phyloP scores from a whole-genome alignment of 2,329 filamentous ascomycete species.

The Colletotrichum caudatum region DNA sequence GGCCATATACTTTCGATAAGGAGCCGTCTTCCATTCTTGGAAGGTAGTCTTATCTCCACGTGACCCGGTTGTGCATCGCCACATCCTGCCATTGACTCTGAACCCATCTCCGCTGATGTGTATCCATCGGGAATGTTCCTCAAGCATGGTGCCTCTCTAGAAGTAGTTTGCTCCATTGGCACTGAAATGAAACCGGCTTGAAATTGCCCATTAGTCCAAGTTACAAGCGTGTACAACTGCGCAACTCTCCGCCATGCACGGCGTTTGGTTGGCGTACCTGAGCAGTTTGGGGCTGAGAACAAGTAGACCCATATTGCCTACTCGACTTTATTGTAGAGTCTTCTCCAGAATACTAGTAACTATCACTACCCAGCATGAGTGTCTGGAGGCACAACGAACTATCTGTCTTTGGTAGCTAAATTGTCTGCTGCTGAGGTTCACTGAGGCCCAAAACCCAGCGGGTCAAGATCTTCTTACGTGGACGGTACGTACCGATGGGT shows the following conservation, averaged over 20 bases:
- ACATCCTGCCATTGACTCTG: neutral
- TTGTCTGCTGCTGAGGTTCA: neutral
- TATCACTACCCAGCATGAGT: too few species aligned
- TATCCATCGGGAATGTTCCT: neutral
- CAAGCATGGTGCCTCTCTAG: too few species aligned
- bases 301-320: neutral
- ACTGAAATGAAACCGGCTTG: neutral
- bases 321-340: neutral
- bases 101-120: neutral
- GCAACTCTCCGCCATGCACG: neutral
- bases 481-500: neutral
- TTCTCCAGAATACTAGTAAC: neutral
- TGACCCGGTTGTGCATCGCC: neutral
- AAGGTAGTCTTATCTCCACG: constrained; percentile 19
- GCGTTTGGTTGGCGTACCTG: too few species aligned
- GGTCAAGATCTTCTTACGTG: neutral
- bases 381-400: neutral
- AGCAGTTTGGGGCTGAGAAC: neutral
- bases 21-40: neutral
- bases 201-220: neutral
- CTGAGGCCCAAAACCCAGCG: neutral
- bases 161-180: neutral
- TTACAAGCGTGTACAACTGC: neutral
- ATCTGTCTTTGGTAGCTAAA: neutral
- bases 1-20: constrained; percentile 9